Conservation (phyloP, 2,329 filamentous ascomycete genomes). For the Lasiodiplodia gonubiensis region DNA sequence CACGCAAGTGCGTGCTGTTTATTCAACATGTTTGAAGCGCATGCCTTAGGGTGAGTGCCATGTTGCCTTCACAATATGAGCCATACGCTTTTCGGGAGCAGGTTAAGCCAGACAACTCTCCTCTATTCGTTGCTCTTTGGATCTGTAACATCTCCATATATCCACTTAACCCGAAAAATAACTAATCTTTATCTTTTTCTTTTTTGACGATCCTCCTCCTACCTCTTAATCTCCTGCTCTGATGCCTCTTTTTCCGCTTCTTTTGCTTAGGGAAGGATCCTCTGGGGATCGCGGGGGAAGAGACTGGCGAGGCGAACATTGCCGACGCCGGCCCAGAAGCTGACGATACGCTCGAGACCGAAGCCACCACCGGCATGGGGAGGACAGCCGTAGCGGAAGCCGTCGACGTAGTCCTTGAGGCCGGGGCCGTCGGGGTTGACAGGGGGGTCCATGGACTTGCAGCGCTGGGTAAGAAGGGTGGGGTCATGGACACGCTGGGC, state of each 20-base stretch:
- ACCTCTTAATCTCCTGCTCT: background rate
- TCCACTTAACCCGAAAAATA: background rate
- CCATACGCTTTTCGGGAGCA: background rate
- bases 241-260: background rate
- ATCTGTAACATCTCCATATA: background rate
- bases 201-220: background rate
- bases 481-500: slow-evolving; percentile 70
- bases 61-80: background rate
- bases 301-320: slow-evolving; percentile 67
- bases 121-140: slow-evolving; percentile 3
- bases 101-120: background rate
- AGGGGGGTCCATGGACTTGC: slow-evolving; percentile 62
- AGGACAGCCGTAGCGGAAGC: slow-evolving; percentile 68
- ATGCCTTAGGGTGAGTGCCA: background rate
- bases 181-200: background rate
- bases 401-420: slow-evolving; percentile 67
- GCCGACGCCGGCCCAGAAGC: slow-evolving; percentile 69
- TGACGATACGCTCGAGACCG: slow-evolving; percentile 69
- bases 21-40: background rate
- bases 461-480: slow-evolving; percentile 62
- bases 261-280: slow-evolving; percentile 52
- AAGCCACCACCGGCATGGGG: slow-evolving; percentile 70
- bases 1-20: background rate
- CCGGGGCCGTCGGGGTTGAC: slow-evolving; percentile 64
- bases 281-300: slow-evolving; percentile 68